Evolutionary conservation across 176 grass and related monocot genomes (phyloP), one percentile per base, ranked within the genome.

Genomic region (Cenchrus americanus): DNA sequence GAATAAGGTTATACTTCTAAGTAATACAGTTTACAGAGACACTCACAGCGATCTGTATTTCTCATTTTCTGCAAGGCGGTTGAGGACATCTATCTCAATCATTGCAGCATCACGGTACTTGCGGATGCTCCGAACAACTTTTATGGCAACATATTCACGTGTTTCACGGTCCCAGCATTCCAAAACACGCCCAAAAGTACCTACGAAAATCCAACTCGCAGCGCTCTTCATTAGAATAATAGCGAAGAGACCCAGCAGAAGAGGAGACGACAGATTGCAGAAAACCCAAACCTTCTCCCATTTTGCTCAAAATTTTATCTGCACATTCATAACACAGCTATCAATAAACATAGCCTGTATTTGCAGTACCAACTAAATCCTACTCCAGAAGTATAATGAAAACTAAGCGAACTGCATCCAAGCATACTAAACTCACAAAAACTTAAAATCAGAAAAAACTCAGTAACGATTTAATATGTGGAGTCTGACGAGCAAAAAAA

Each of bases 221-320:
- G 83, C 73, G 69, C 62, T 85, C 76, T 87, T 47, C 80, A 86
- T 80, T 83, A 88, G 66, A 88, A 70, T 60, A 79, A 66, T 62
- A 57, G 23, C 14, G 54, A 82, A 82, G 64, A 79, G 21, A 30
- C 60, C 22, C 55, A 58, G 80, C 66, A 82, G 46, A 79, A 66
- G 62, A 78, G 62, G 63, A 90, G 66, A 52, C 8, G n/a, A 43
- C 14, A 84, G 64, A 66, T 54, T 83, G 84, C 61, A 88, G 75
- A 85, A 86, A 80, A 92, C 54, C 66, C 68, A 32, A 85, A 98
- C 96, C 96, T 98, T 98, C 96, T 60, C 96, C 96, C 89, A 98
- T 93, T 85, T 98, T 95, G 77, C 89, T 92, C 58, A 93, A 88
- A 76, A 98, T 98, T 89, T 98, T 98, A 85, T 98, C 96, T 98